Conservation (phyloP, 805 yeast species). For the Ogataea minuta region DNA sequence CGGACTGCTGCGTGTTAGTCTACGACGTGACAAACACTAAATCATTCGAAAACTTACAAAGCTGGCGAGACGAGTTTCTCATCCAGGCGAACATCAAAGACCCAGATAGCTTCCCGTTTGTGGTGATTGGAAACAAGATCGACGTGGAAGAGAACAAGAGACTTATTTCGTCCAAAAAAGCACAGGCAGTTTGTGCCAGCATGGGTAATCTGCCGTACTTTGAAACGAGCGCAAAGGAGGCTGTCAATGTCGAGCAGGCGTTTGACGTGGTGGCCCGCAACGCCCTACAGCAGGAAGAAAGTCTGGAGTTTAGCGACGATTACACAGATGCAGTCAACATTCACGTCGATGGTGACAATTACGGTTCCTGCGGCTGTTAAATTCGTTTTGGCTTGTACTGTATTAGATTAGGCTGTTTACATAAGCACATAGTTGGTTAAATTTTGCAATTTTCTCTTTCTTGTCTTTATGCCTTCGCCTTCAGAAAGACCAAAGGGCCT, state of each 20-base stretch:
- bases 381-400: constrained; percentile 1
- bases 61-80: constrained; percentile 95
- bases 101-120: constrained; percentile 95
- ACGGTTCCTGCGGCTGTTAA: constrained; percentile 71
- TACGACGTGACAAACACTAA: constrained; percentile 95
- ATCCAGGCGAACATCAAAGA: constrained; percentile 91
- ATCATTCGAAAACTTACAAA: constrained; percentile 81
- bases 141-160: constrained; percentile 92
- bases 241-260: constrained; percentile 91
- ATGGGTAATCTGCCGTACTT: constrained; percentile 80
- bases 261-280: constrained; percentile 94
- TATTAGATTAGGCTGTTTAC: constrained; percentile 1
- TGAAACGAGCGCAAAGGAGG: constrained; percentile 97
- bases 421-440: neutral
- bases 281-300: constrained; percentile 93
- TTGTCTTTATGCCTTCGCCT: constrained; percentile 23
- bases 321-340: constrained; percentile 96
- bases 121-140: constrained; percentile 89
- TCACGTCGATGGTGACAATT: constrained; percentile 77
- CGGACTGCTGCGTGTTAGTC: constrained; percentile 95
- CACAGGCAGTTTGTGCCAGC: constrained; percentile 41
- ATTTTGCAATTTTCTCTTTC: constrained; percentile 4
- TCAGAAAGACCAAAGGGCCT: constrained; percentile 52
- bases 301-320: constrained; percentile 87
- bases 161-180: constrained; percentile 57